Base-by-base conservation (phyloP, 345 rosid species). In the sweet orange (Citrus sinensis) region DNA sequence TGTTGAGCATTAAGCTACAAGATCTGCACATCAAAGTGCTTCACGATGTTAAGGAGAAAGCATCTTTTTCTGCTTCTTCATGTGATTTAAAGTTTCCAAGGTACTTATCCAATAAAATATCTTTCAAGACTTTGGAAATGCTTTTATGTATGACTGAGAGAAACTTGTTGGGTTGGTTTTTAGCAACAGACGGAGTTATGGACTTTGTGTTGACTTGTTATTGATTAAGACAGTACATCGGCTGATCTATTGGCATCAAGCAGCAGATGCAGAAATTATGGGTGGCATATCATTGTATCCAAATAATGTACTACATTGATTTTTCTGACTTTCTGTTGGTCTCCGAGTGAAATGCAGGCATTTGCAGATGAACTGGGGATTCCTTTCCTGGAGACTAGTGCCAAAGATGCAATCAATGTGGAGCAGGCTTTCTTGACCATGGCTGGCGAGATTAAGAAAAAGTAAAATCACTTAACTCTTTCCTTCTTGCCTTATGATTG, bases 331-430 rank as follows among this genome's bases (percentile, higher is more conserved):
- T 83, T 72, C 9, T 78, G 62, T 78, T 74, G 75, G 73, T 8
- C 16, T 75, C 37, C 64, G 51, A 49, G 81, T 56, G 62, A 75
- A 82, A 65, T 74, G 24, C 85, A 93, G 96, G 96, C 94, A 34
- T 86, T 91, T 76, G 95, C 95, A 35, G 95, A 91, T 79, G 94
- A 93, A 79, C 92, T 90, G 7, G 94, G 93, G 76, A 90, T 93
- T 76, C 94, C 94, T 34, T 90, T 91, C 83, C 91, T 93, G 22
- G 95, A 93, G 87, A 91, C 97, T 58, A 93, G 95, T 85, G 97
- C 97, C 76, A 91, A 91, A 87, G 95, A 91, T 82, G 80, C 95
- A 60, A 89, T 88, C 70, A 93, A 93, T 10, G 97, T 93, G 61
- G 97, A 91, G 76, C 89, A 89, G 49, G 93, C 97, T 77, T 93